Evolutionary conservation across 1,284 basidiomycete species (phyloP).

Genomic region (Waitea zeae): DNA sequence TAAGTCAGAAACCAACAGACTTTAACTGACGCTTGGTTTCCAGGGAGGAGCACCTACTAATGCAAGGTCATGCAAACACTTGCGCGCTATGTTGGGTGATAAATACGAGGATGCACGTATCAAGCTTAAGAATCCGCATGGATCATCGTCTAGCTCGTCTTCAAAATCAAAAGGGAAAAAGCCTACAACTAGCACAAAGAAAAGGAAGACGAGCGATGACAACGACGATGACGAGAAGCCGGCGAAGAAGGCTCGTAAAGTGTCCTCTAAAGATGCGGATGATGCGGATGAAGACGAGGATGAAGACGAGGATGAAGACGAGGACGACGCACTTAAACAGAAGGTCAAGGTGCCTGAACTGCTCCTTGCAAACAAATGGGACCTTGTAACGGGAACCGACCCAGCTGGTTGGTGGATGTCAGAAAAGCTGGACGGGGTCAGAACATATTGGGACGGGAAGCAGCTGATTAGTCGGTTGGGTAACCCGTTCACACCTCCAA

Average conservation of each 20-base stretch:
- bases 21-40: conserved; percentile 2
- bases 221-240: conserved; percentile 12
- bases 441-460: conserved; percentile 44
- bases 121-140: conserved; percentile 27
- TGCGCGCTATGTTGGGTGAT: conserved; percentile 37
- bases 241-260: too few species aligned
- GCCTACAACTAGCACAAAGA: conserved; percentile 8
- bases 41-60: conserved; percentile 28
- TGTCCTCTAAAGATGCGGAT: conserved; percentile 1
- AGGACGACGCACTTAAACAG: conserved; percentile 11
- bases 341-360: conserved; percentile 20
- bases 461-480: conserved; percentile 39
- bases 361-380: conserved; percentile 44
- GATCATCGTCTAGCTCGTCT: conserved; percentile 13
- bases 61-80: conserved; percentile 44
- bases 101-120: conserved; percentile 35
- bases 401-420: conserved; percentile 53
- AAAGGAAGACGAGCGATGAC: conserved; percentile 12
- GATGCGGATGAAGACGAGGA: conserved; percentile 6
- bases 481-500: conserved; percentile 40
- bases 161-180: conserved; percentile 6
- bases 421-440: conserved; percentile 46
- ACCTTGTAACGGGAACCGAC: conserved; percentile 32
- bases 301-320: conserved; percentile 5
- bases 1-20: too few species aligned